Base-by-base conservation (phyloP, 306 rosid genomes). In the Lithocarpus polystachyus region DNA sequence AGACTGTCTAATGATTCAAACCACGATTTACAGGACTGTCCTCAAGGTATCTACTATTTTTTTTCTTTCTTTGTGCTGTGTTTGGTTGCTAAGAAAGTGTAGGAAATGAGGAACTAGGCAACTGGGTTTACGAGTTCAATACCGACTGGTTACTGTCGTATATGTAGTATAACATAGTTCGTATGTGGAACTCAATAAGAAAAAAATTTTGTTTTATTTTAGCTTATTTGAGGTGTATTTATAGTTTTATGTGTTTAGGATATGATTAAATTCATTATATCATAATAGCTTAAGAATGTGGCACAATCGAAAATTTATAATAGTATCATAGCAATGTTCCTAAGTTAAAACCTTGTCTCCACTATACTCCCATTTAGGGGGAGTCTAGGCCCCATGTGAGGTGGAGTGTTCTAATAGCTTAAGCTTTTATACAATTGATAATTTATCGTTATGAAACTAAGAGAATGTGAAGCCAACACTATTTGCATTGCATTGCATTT, bases 1-100 rank as follows among this genome's bases (percentile, higher is more conserved):
- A 83, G 84, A 68, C 83, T 88, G 14, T 80, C 79, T 60, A 53
- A 82, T 24, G 77, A 86, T 59, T 84, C 81, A 5, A 64, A 55
- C n/a, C 73, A 52, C 51, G 83, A 56, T 9, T 68, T 40, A 3
- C 79, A 75, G 31, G 77, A 72, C 35, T 74, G 40, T 72, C 43
- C 79, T 24, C 77, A 60, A 7, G 87, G 90, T 89, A 83, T 62
- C 37, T 33, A 33, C 37, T 33, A 6, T 33, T 33, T 62, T 17
- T 3, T 31, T 15, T 9, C 2, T 13, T 54, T 61, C 33, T 11
- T 29, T 70, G 22, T 54, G 35, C 6, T 12, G 37, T 23, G 56
- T 71, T 83, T 80, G 71, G 19, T 68, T 67, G 43, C 76, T 56
- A 35, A 56, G 77, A 68, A 73, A 70, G 11, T 61, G 12, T 71